phyloP scores from a whole-genome alignment of 176 grass and related monocot genomes.

The Musa troglodytarum region DNA sequence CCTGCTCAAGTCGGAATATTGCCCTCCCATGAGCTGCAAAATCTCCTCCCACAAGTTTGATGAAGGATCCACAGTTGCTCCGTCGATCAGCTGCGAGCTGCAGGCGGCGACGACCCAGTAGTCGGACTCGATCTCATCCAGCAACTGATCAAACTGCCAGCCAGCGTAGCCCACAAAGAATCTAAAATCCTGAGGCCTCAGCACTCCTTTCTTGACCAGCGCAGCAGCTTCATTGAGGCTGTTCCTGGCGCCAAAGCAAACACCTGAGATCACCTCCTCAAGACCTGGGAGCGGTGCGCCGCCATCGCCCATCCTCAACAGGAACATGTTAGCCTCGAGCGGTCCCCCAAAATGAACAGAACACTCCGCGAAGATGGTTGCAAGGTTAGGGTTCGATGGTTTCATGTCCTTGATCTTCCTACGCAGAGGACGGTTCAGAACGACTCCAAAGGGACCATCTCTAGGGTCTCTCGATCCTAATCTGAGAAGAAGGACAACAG shows the following conservation, averaged over 20 bases:
- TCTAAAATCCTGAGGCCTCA: slow-evolving; percentile 53
- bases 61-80: slow-evolving; percentile 19
- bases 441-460: slow-evolving; percentile 69
- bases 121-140: slow-evolving; percentile 56
- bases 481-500: slow-evolving; percentile 66
- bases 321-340: slow-evolving; percentile 59
- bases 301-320: slow-evolving; percentile 31
- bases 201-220: slow-evolving; percentile 37
- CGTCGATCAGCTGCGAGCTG: slow-evolving; percentile 49
- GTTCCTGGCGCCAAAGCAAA: slow-evolving; percentile 58
- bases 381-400: slow-evolving; percentile 35
- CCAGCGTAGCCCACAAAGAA: slow-evolving; percentile 74
- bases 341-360: slow-evolving; percentile 73
- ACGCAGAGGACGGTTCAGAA: slow-evolving; percentile 17
- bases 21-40: slow-evolving; percentile 72
- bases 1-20: slow-evolving; percentile 65
- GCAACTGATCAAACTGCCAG: slow-evolving; percentile 69
- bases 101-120: slow-evolving; percentile 85
- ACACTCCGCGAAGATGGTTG: slow-evolving; percentile 46
- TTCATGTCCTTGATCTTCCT: slow-evolving; percentile 62
- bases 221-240: slow-evolving; percentile 50
- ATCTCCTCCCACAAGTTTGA: slow-evolving; percentile 67
- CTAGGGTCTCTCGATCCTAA: slow-evolving; percentile 49
- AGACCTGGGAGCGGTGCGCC: slow-evolving; percentile 41
- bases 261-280: slow-evolving; percentile 49